Evolutionary conservation across 1,139 yeast species (phyloP), one percentile per base, ranked within the genome.

Genomic region (Candida tropicalis): DNA sequence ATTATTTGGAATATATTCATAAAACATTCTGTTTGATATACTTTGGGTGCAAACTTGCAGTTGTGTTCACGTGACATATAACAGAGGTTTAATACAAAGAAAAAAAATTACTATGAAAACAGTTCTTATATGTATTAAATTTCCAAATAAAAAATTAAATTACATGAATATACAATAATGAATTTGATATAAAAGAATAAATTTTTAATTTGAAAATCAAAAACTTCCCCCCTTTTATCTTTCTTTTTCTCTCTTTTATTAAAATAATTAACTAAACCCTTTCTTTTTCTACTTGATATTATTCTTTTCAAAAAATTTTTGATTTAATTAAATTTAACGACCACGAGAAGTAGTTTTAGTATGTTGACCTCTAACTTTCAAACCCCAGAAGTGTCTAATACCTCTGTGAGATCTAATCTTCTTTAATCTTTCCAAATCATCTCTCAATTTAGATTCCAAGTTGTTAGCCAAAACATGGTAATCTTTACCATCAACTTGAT

Each of bases 361-460:
- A 83, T 93, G 99, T 86, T 91, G 98, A 82, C 98, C 98, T 86
- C 98, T 90, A 71, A 81, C 85, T 74, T 81, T 80, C 70, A 87
- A 79, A 70, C 98, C 98, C 98, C 98, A 95, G 95, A 86, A 91
- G 85, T 93, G 99, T 86, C 99, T 89, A 77, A 93, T 87, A 91
- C 99, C 99, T 82, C 98, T 87, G 95, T 93, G 99, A 70, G 98
- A 82, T 86, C 98, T 93, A 86, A 95, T 93, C 82, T 95, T 93
- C 96, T 95, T 95, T 78, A 93, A 85, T 84, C 98, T 93, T 83
- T 93, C 99, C 77, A 93, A 84, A 73, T 93, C 99, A 75, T 93
- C 99, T 87, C 99, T 95, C 79, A 93, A 88, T 82, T 93, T 93
- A 70, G 97, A 88, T 82, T 95, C 99, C 77, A 95, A 82, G 83